Evolutionary conservation across 2,329 filamentous ascomycete species (phyloP).

Genomic region (Penicillium palitans): DNA sequence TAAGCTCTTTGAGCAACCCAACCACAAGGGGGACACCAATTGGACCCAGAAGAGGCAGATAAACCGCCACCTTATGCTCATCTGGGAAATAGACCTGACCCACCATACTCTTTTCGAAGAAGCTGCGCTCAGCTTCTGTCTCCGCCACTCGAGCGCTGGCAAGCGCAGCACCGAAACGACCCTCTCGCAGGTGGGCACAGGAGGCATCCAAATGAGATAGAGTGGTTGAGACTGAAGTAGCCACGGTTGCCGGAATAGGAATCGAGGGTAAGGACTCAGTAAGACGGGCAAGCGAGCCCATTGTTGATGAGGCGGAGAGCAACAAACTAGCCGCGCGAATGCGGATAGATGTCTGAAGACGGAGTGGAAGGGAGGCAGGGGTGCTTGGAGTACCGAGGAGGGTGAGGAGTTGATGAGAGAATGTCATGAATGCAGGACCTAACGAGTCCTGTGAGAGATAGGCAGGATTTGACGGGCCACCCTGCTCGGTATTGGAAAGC

Average conservation of each 20-base stretch:
- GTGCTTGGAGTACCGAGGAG: slow-evolving; percentile 81
- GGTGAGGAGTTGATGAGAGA: slow-evolving; percentile 85
- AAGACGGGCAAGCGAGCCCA: slow-evolving; percentile 87
- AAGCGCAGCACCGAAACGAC: slow-evolving; percentile 65
- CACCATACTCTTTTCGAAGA: slow-evolving; percentile 99
- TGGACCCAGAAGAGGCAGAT: slow-evolving; percentile 85
- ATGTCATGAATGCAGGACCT: slow-evolving; percentile 79
- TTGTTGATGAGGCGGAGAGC: slow-evolving; percentile 84
- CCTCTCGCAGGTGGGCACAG: slow-evolving; percentile 67
- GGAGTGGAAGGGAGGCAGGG: slow-evolving; percentile 75
- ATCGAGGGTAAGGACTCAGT: slow-evolving; percentile 83
- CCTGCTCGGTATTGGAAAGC: slow-evolving; percentile 36
- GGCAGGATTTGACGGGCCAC: slow-evolving; percentile 36
- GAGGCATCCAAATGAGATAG: slow-evolving; percentile 75
- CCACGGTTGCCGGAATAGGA: slow-evolving; percentile 83
- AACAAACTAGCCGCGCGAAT: slow-evolving; percentile 82
- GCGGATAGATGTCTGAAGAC: slow-evolving; percentile 80
- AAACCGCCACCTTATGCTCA: slow-evolving; percentile 96
- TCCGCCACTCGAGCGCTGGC: slow-evolving; percentile 82
- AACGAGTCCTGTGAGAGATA: slow-evolving; percentile 67
- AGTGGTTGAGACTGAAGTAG: slow-evolving; percentile 77
- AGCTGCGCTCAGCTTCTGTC: slow-evolving; percentile 84
- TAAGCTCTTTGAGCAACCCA: slow-evolving; percentile 78
- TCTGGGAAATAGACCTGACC: slow-evolving; percentile 98
- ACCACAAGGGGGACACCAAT: slow-evolving; percentile 87